phyloP scores from a whole-genome alignment of 208 protist species.

The Herpetomonas samuelpessoai region DNA sequence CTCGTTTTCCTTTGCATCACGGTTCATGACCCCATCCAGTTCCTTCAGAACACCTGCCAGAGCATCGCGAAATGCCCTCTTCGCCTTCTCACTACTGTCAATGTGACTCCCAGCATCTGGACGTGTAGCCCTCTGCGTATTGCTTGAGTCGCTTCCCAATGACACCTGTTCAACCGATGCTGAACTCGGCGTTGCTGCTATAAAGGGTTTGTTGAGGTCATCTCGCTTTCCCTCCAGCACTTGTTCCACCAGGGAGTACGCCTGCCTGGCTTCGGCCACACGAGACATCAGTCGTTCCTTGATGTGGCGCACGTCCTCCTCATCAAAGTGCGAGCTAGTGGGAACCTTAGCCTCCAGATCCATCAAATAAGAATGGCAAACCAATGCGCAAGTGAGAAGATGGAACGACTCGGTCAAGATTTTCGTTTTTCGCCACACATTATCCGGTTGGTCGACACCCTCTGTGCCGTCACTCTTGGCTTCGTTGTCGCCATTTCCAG shows the following conservation, averaged over 20 bases:
- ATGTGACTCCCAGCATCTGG: too few species aligned
- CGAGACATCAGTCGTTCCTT: constrained; percentile 5
- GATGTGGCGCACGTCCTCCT: constrained; percentile 1
- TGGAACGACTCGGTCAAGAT: not conserved
- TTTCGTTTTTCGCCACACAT: not conserved
- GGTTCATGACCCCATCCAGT: constrained; percentile 5
- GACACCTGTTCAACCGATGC: too few species aligned
- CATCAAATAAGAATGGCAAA: not conserved
- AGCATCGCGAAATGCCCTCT: constrained; percentile 15
- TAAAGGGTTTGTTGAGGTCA: constrained; percentile 1
- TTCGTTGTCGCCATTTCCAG: not conserved
- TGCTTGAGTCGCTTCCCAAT: too few species aligned
- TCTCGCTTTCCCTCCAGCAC: not conserved
- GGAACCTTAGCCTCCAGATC: not conserved
- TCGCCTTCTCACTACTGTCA: constrained; percentile 7
- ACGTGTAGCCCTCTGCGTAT: too few species aligned
- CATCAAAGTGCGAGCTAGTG: constrained; percentile 6
- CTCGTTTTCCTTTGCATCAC: not conserved
- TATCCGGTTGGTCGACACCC: not conserved
- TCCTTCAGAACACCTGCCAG: constrained; percentile 14
- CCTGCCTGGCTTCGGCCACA: not conserved
- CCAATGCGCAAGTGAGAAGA: not conserved
- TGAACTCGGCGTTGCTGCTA: too few species aligned
- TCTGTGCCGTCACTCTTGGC: not conserved
- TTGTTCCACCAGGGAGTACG: not conserved